Evolutionary conservation across 148 eudicot species (phyloP).

Genomic region (Fagopyrum esculentum): DNA sequence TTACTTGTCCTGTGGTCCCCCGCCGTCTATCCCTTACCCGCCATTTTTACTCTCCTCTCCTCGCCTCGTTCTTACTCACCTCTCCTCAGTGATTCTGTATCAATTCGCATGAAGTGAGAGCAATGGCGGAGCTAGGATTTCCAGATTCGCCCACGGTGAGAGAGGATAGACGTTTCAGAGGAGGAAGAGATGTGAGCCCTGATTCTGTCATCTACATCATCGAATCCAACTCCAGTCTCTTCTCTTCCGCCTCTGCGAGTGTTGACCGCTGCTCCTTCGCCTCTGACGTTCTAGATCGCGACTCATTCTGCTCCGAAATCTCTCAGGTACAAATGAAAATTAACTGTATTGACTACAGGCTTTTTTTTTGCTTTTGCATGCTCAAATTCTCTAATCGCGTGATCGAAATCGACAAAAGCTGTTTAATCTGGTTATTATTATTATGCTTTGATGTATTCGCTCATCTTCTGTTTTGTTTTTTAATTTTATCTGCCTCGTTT

Average conservation of each 20-base stretch:
- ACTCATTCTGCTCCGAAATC: slow-evolving; percentile 33
- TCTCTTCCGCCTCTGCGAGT: slow-evolving; percentile 68
- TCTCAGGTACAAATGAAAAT: slow-evolving; percentile 25
- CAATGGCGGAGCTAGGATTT: slow-evolving; percentile 39
- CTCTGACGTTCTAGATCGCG: slow-evolving; percentile 50
- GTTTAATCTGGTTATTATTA: no score
- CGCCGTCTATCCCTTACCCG: slow-evolving; percentile 3
- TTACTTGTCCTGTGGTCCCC: not conserved
- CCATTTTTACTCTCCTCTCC: not conserved
- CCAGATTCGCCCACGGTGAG: slow-evolving; percentile 13
- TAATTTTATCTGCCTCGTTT: no score
- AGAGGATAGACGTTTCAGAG: slow-evolving; percentile 9
- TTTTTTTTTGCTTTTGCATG: no score
- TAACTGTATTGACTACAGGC: no score
- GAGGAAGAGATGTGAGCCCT: slow-evolving; percentile 50
- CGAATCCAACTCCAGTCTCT: slow-evolving; percentile 51
- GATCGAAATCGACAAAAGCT: no score
- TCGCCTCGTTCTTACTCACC: slow-evolving; percentile 2
- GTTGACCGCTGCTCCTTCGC: slow-evolving; percentile 67
- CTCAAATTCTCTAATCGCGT: no score
- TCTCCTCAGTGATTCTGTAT: not conserved
- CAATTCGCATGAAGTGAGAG: not conserved
- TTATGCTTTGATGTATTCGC: no score
- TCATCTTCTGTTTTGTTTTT: no score
- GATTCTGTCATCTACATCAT: slow-evolving; percentile 54